Base-by-base conservation (phyloP, 495 filamentous ascomycete species). In the Podospora conica region DNA sequence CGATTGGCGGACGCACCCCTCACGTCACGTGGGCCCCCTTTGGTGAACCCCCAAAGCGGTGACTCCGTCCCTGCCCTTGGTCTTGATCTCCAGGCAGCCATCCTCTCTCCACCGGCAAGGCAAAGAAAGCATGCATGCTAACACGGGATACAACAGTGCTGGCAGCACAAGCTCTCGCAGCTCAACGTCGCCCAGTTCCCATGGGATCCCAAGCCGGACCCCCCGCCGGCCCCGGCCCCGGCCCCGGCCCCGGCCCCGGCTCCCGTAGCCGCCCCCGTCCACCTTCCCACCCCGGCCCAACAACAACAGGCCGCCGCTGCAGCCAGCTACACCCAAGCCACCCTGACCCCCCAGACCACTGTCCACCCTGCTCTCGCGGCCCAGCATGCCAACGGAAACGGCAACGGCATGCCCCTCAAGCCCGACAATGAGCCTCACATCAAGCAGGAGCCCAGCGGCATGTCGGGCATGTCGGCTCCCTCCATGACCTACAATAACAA, bases 141-240 rank as follows among this genome's bases (percentile, higher is more conserved):
- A 73, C 60, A 61, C 23, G 54, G 68, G 58, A 53, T n/a, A 40
- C 67, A 29, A 69, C 73, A 98, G 95, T 90, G 84, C 78, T 99
- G 96, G 96, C 94, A 97, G 78, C 82, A 85, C 64, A 96, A 93
- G 78, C 86, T 98, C 22, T 89, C 94, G 0, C 85, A 87, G 69
- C 84, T 92, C 58, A 84, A 88, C 57, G 85, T 96, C 67, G 96
- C 93, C 61, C 81, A 86, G 53, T 98, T 97, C 78, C 96, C 96
- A 23, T 99, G 96, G 96, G 96, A 98, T 72, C 95, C 95, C 68
- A 84, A 83, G 78, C 83, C 78, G 58, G 84, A 83, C 56, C 81
- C 81, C 54, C 73, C 74, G 65, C 82, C 79, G 22, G 68, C 77
- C 54, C 72, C 82, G 12, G 65, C 81, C 23, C 62, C 71, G 21